phyloP scores from a whole-genome alignment of 202 grass and related monocot genomes.

The Dendrocalamus latiflorus region DNA sequence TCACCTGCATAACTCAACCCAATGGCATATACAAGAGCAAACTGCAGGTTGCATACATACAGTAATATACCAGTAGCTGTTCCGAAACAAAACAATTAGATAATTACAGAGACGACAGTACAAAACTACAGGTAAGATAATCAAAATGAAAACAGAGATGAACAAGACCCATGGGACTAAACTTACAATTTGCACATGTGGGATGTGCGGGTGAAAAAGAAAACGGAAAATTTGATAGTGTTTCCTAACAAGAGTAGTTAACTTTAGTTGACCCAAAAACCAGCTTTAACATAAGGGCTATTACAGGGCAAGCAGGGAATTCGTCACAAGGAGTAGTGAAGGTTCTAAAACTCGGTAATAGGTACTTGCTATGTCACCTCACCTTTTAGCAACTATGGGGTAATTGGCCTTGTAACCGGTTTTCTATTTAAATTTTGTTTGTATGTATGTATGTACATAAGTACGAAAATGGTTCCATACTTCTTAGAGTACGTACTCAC shows the following conservation, averaged over 20 bases:
- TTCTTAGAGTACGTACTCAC: too few relatives aligned
- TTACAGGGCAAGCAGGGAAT: not conserved
- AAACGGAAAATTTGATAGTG: not conserved
- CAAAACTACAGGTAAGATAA: not conserved
- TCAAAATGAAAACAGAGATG: not conserved
- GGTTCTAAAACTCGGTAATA: not conserved
- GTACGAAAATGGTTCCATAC: too few relatives aligned
- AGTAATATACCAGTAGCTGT: conserved; percentile 62
- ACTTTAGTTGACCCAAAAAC: too few relatives aligned
- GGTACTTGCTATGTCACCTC: not conserved
- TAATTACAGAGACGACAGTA: not conserved
- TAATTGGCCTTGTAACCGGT: not conserved
- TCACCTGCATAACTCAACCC: conserved; percentile 81
- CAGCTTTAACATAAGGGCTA: not conserved
- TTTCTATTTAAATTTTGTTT: not conserved
- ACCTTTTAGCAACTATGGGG: not conserved
- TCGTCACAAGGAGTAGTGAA: not conserved
- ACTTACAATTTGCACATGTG: not conserved
- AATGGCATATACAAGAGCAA: conserved; percentile 60
- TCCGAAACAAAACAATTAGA: not conserved
- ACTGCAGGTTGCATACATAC: conserved; percentile 79
- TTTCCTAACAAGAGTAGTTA: not conserved
- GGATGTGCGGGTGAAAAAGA: not conserved
- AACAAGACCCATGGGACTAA: not conserved
- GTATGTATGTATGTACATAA: too few relatives aligned